Evolutionary conservation across 2,329 filamentous ascomycete genomes (phyloP), one percentile per base, ranked within the genome.

Genomic region (Magnaporthiopsis poae): DNA sequence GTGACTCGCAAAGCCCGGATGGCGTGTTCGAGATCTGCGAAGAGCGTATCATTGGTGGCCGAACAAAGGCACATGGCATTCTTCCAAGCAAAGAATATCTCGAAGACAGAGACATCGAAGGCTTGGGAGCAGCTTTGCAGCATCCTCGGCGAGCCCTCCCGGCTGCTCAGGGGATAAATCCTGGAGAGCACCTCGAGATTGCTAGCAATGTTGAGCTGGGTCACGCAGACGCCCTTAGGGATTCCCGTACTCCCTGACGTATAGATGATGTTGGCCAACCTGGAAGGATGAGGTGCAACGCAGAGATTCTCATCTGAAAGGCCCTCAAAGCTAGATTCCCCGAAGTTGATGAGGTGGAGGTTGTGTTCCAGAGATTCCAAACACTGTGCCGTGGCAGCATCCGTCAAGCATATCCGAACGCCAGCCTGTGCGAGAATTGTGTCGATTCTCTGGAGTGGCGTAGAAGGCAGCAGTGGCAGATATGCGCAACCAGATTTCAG

Each of bases 91-190:
- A 91, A 96, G 74, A 96, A 94, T 18, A 96, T 93, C 72, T 96
- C 92, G 73, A 96, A 96, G 0, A 96, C 90, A 0, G 91, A 96
- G 1, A 96, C 88, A 72, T 96, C 91, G 73, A 96, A 96, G 0
- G 89, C 89, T 72, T 92, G 90, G 0, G 91, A 94, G 72, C 90
- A 96, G 2, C 90, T 86, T 75, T 96, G 92, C 0, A 96, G 79
- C 39, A 96, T 79, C n/a, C 87, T 84, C 0, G 87, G 84, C 0
- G 76, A 71, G 1, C 71, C 71, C 0, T 77, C 9, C 21, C 46
- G 27, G 11, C 33, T n/a, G 2, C 31, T 73, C 0, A 79, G 78
- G 0, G 90, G 89, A 72, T 96, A 96, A 0, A 90, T 78, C 2
- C 81, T 78, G 2, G 82, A 81, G 8, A 96, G 80, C 12, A 85